Base-by-base conservation (phyloP, 768 basidiomycete species). In the Tricholoma hemisulphureum region DNA sequence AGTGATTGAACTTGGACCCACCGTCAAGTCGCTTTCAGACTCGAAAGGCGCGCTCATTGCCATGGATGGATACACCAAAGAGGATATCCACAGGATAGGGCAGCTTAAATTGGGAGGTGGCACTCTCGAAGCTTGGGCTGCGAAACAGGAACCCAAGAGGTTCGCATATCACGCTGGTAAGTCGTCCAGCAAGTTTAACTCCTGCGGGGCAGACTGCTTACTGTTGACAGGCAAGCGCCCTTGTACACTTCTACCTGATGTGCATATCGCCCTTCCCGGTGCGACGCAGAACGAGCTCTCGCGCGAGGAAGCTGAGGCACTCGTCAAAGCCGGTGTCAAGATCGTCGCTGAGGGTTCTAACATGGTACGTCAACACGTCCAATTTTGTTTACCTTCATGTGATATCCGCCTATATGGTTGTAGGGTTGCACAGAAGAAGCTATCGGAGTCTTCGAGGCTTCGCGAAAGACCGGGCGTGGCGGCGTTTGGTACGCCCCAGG, bases 271-370 rank as follows among this genome's bases (percentile, higher is more conserved):
- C 26, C 77, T 88, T n/a, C 87, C 87, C 9, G 83, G 80, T 51
- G 86, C 86, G 10, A 88, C 87, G 23, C 85, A 88, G 71, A 88
- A 88, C 69, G 87, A 88, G 69, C 82, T 87, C 32, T 83, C 80
- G 35, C 80, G 75, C 48, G 84, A 83, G 63, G 89, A 91, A 69
- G 89, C 89, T 39, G 75, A 86, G 72, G 84, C 83, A 1, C 80
- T 91, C 64, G 67, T 88, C 67, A 82, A 81, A 67, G 86, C 87
- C 49, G 88, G 89, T 59, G 80, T 81, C 60, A 73, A 83, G 65
- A 84, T 89, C 72, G 81, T 91, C 49, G 88, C 88, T 53, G 88
- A 91, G 70, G 88, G 88, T 28, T 86, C 84, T 61, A 89, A 88
- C 77, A 89, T 89, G 86, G 75, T 75, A 62, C 26, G 58, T 48